Evolutionary conservation across 805 yeast species (phyloP).

Genomic region (Candida gorgasii): DNA sequence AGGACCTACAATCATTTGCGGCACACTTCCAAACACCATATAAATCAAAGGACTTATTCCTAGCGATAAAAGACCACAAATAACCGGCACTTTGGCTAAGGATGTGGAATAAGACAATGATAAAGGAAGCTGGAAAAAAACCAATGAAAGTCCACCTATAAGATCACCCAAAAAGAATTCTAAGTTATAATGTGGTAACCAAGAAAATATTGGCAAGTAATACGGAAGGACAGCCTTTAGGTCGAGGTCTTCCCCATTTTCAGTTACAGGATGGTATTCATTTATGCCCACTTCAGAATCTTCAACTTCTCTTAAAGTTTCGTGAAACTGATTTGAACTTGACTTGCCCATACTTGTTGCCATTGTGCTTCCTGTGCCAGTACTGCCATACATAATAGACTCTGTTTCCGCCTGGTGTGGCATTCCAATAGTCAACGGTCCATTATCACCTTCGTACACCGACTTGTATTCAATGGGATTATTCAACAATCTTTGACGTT

Average conservation of each 20-base stretch:
- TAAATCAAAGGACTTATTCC: conserved; percentile 43
- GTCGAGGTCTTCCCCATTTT: conserved; percentile 22
- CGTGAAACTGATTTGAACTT: not conserved
- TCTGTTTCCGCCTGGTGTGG: conserved; percentile 1
- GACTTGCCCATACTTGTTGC: not conserved
- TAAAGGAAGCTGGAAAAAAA: conserved; percentile 89
- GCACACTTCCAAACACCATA: conserved; percentile 44
- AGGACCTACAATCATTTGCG: conserved; percentile 49
- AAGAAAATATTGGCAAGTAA: conserved; percentile 65
- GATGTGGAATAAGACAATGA: conserved; percentile 49
- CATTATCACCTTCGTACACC: conserved; percentile 16
- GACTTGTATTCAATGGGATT: conserved; percentile 14
- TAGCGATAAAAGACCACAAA: conserved; percentile 39
- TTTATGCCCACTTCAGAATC: not conserved
- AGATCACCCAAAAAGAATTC: conserved; percentile 58
- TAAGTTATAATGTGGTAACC: conserved; percentile 57
- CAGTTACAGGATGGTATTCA: conserved; percentile 24
- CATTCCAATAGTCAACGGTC: conserved; percentile 14
- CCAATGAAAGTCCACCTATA: conserved; percentile 82
- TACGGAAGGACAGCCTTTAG: conserved; percentile 50
- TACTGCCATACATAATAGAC: conserved; percentile 10
- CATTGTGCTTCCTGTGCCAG: too few species aligned
- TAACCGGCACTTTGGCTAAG: conserved; percentile 44
- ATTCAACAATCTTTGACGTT: conserved; percentile 9
- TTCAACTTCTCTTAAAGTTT: not conserved